A percentile compares a stretch with the other conserved stretches of the same genome.
Evolutionary conservation across 2,329 filamentous ascomycete species (phyloP).

Genomic region (Trichophyton simii): DNA sequence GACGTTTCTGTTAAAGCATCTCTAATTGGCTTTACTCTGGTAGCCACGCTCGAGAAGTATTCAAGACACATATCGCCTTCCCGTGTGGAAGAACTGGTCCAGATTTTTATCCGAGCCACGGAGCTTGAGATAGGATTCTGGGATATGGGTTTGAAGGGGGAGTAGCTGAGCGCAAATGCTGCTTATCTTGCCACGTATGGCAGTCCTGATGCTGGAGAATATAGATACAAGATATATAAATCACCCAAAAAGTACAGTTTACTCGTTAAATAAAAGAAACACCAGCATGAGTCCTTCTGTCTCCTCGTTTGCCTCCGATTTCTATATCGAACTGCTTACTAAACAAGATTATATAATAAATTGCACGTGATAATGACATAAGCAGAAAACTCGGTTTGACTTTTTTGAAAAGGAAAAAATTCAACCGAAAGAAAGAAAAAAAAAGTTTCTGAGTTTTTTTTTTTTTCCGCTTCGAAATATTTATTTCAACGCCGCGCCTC

Average conservation of each 20-base stretch:
- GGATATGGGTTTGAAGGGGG: conserved; percentile 48
- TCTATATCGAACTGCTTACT: not conserved
- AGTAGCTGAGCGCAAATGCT: not conserved
- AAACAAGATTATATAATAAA: not conserved
- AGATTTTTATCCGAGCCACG: conserved; percentile 78
- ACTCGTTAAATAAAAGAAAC: too few species aligned
- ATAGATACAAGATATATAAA: too few species aligned
- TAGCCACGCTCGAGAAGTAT: conserved; percentile 63
- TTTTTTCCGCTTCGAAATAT: not conserved
- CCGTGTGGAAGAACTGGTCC: conserved; percentile 67
- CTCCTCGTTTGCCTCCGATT: not conserved
- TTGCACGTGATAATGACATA: not conserved
- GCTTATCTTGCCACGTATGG: not conserved
- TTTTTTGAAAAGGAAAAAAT: not conserved
- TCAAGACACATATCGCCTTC: conserved; percentile 58
- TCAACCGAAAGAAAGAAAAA: not conserved
- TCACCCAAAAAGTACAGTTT: too few species aligned
- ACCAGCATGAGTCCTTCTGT: not conserved
- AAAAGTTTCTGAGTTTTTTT: not conserved
- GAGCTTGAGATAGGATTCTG: conserved; percentile 65
- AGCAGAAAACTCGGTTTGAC: not conserved
- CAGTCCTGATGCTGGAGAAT: not conserved
- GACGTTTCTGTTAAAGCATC: not conserved
- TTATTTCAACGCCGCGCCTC: not conserved
- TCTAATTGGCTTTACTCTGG: conserved; percentile 9